Evolutionary conservation across 495 filamentous ascomycete genomes (phyloP).

Genomic region (Amniculicola lignicola): DNA sequence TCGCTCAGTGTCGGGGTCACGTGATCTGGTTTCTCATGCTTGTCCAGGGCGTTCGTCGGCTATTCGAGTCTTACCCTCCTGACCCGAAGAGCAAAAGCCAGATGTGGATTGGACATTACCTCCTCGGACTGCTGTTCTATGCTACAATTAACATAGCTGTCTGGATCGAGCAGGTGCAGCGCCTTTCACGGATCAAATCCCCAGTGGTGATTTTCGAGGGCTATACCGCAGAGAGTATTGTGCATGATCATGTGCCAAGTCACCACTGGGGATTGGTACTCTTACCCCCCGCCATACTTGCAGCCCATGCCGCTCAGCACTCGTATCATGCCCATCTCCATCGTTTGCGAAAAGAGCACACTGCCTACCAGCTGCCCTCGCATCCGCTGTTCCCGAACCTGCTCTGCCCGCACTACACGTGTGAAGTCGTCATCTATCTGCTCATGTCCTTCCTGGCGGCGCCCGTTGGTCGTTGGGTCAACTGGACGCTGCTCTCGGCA

Average conservation of each 20-base stretch:
- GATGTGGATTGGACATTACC: conserved; percentile 84
- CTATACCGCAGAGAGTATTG: neutral
- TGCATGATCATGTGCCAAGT: neutral
- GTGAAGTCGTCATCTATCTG: conserved; percentile 80
- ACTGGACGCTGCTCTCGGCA: conserved; percentile 69
- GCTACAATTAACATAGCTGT: conserved; percentile 64
- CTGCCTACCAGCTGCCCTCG: conserved; percentile 70
- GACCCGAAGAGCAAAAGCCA: conserved; percentile 62
- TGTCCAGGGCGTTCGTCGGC: conserved; percentile 68
- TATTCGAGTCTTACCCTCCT: conserved; percentile 67
- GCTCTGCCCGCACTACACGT: conserved; percentile 88
- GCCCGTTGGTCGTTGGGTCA: conserved; percentile 59
- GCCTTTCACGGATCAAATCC: neutral
- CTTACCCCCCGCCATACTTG: conserved; percentile 63
- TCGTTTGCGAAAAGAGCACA: conserved; percentile 56
- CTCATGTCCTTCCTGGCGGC: conserved; percentile 73
- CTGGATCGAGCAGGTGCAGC: conserved; percentile 69
- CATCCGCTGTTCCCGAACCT: conserved; percentile 66
- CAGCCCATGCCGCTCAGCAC: conserved; percentile 75
- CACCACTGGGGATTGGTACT: conserved; percentile 34
- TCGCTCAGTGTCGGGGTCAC: no score
- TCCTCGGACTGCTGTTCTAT: conserved; percentile 78
- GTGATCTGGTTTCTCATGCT: conserved; percentile 72
- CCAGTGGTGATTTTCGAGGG: no score
- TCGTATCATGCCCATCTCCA: conserved; percentile 77